These are phyloP conservation scores for Pelargonium myrrhifolium DNA, from an alignment of 441 rosid species.

Conservation along the genomic window DNA sequence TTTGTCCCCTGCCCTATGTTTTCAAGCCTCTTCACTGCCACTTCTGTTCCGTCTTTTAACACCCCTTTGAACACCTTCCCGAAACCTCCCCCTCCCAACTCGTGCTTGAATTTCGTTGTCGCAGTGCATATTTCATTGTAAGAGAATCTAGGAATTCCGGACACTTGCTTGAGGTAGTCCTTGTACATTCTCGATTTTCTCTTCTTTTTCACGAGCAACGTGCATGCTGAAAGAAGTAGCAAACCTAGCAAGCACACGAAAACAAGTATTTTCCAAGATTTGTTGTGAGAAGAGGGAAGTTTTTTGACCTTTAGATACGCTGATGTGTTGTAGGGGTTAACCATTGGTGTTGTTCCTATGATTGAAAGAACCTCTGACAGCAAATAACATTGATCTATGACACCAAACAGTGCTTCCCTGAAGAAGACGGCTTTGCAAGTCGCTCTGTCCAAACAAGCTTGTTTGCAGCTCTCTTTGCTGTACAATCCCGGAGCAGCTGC, in stretches of 20 bases:
- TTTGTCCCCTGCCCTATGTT: conserved; percentile 21
- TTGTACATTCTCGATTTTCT: background rate
- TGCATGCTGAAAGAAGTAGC: no score
- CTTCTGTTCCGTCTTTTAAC: conserved; percentile 14
- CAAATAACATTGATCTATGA: background rate
- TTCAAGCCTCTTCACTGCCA: conserved; percentile 23
- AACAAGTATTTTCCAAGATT: no score
- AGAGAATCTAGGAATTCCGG: conserved; percentile 22
- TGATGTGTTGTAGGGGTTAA: no score
- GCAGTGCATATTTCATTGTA: conserved; percentile 16
- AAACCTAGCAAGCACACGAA: no score
- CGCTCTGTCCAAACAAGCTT: background rate
- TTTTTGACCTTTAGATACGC: no score
- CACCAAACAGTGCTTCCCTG: background rate
- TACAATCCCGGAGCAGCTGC: background rate
- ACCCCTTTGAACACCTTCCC: conserved; percentile 27
- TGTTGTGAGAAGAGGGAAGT: no score
- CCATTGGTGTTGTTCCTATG: background rate
- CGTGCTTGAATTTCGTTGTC: conserved; percentile 22
- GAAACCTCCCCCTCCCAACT: conserved; percentile 31
- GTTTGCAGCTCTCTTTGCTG: background rate
- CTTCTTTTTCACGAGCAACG: no score
- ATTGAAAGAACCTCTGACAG: background rate
- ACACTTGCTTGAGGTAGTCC: conserved; percentile 7
- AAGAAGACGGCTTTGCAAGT: background rate